Base-by-base conservation (phyloP, 805 yeast species). In the Torulaspora quercuum region DNA sequence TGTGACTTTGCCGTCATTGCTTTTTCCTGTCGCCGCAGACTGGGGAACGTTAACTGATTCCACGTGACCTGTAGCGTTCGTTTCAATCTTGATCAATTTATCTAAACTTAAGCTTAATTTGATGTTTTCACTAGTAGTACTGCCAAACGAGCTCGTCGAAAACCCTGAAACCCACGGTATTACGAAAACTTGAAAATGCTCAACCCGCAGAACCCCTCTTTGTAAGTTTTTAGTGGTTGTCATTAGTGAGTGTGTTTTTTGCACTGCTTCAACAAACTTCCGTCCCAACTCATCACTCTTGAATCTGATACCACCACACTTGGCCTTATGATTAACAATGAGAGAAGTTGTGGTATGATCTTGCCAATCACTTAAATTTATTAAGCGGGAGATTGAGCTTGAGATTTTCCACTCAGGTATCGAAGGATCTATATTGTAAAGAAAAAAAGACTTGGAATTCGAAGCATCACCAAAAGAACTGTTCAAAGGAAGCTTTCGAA, bases 341-440 rank as follows among this genome's bases (percentile, higher is more conserved):
- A 54, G 15, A 7, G 57, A 28, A 8, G 26, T 37, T 2, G 59
- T 43, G 6, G 37, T 37, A 5, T 38, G 38, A 22, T 52, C 58
- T 18, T 39, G 41, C 55, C 60, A 54, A 6, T 44, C 35, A 8
- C 42, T 29, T 2, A 33, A 19, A n/a, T 33, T 36, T 0, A 50
- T 42, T 6, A 53, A 15, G 7, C 49, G 39, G 2, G 82, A 64
- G 37, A 81, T 76, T 43, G 57, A 67, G 6, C 75, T 75, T 11
- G 74, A 54, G 10, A 87, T 64, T 35, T 64, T 62, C 57, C 78
- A 79, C 48, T 80, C 86, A 0, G 94, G 81, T 5, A 81, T 53
- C 10, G 77, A 76, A 3, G 76, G 74, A 41, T 73, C 79, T 12
- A 86, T 66, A 1, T 95, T 95, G 60, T 80, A 84, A 12, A 88